Evolutionary conservation across 129 eudicot species (phyloP).

Genomic region (Daucus carota): DNA sequence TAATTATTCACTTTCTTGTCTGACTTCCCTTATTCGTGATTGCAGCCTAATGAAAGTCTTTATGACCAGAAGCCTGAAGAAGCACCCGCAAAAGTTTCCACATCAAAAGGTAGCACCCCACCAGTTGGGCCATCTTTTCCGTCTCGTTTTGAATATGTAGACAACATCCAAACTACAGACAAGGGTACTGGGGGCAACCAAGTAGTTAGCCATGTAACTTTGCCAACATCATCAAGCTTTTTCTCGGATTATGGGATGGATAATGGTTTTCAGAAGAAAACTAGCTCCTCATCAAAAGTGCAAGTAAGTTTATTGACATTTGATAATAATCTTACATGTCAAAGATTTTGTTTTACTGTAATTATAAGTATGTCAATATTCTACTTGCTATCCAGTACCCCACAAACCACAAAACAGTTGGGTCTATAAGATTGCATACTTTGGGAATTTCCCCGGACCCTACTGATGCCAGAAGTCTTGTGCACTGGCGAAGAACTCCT

Average conservation of each 20-base stretch:
- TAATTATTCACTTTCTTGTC: neutral
- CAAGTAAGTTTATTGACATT: constrained; percentile 38
- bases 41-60: constrained; percentile 87
- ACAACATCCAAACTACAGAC: constrained; percentile 50
- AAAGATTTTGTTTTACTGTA: neutral
- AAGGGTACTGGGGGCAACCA: constrained; percentile 65
- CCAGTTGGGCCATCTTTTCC: constrained; percentile 52
- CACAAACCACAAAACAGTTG: neutral
- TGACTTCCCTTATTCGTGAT: neutral
- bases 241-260: constrained; percentile 98
- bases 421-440: neutral
- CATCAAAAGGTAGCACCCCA: constrained; percentile 42
- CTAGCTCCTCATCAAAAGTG: constrained; percentile 59
- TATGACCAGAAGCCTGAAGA: constrained; percentile 99
- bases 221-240: constrained; percentile 81
- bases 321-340: neutral
- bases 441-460: neutral
- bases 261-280: constrained; percentile 63
- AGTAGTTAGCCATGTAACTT: constrained; percentile 55
- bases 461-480: neutral
- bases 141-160: constrained; percentile 86
- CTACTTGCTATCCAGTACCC: neutral
- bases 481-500: neutral
- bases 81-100: constrained; percentile 57
- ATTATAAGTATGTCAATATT: neutral